Base-by-base conservation (phyloP, 164 flowering plant genomes). In the Kingdonia uniflora region DNA sequence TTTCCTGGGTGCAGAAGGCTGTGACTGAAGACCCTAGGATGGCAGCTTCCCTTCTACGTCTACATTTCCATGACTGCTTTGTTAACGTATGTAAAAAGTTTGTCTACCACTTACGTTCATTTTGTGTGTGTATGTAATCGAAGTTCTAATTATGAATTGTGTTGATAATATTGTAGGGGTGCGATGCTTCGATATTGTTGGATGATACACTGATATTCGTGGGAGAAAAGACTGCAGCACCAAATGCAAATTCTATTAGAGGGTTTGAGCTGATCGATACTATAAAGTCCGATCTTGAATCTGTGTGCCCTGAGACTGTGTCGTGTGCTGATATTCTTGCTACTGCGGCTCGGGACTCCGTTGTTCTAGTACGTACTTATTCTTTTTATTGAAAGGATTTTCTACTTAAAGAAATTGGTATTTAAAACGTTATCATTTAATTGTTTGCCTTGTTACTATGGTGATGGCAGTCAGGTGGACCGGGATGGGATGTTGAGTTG, bases 251-350 rank as follows among this genome's bases (percentile, higher is more conserved):
- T 54, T 87, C 91, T 0, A 59, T 85, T 24, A 71, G 94, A 42
- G 91, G 95, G 6, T 85, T 82, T 49, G 85, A 81, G 50, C 77
- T 85, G 61, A 82, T 84, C 6, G 91, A 85, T 24, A 64, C 71
- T 2, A 85, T 87, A 17, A 88, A 85, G 60, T 64, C 72, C 2
- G 78, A 74, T 7, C 68, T 83, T 14, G 91, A 85, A 61, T 51
- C 62, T 1, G 68, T 68, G 11, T 84, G 96, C 52, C 96, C 94
- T 17, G 68, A 65, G 40, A 79, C 76, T 4, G 89, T 88, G 0
- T 85, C 97, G 17, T 88, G 95, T 60, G 91, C 97, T 44, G 97
- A 88, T 65, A 78, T 88, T 52, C 77, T 85, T 0, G 79, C 88
- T 5, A 56, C 66, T 42, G 91, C 72, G 4, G 95, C 97, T 41